These are phyloP conservation scores for Hypoxylon sp. DNA, from an alignment of 2,329 filamentous ascomycete species.

Conservation along the genomic window DNA sequence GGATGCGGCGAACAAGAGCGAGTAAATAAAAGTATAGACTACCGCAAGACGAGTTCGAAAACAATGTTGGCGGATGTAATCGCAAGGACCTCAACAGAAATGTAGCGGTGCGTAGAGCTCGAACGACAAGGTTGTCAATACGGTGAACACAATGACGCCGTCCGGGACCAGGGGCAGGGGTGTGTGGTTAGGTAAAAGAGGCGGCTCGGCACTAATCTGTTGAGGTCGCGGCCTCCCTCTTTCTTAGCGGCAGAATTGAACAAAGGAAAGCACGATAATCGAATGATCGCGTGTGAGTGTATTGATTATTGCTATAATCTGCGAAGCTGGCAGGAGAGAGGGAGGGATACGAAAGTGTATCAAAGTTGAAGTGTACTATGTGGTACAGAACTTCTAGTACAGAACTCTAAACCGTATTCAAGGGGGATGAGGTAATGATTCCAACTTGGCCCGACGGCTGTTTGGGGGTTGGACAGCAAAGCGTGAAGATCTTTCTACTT, in stretches of 20 bases:
- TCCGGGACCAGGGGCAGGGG: constrained; percentile 26
- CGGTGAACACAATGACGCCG: constrained; percentile 38
- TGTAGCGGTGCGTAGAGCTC: constrained; percentile 25
- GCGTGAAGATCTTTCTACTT: constrained; percentile 24
- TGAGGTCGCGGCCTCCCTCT: constrained; percentile 21
- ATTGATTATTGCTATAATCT: constrained; percentile 12
- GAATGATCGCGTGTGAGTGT: background rate
- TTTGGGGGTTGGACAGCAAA: constrained; percentile 21
- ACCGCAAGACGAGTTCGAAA: background rate
- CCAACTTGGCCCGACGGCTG: constrained; percentile 21
- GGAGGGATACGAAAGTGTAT: background rate
- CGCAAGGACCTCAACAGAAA: constrained; percentile 22
- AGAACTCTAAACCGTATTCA: constrained; percentile 26
- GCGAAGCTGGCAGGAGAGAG: background rate
- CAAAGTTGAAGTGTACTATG: constrained; percentile 9
- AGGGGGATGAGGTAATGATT: constrained; percentile 35
- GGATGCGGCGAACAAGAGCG: constrained; percentile 11
- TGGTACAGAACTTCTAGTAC: constrained; percentile 3
- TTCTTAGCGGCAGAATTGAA: constrained; percentile 16
- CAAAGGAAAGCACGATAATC: constrained; percentile 10
- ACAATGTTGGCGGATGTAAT: constrained; percentile 7
- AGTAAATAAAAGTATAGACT: constrained; percentile 12
- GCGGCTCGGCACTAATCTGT: constrained; percentile 25
- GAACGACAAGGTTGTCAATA: constrained; percentile 21
- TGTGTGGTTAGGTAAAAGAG: constrained; percentile 18